phyloP scores from a whole-genome alignment of 169 alveolate genomes.

The Cryptosporidium ryanae region DNA sequence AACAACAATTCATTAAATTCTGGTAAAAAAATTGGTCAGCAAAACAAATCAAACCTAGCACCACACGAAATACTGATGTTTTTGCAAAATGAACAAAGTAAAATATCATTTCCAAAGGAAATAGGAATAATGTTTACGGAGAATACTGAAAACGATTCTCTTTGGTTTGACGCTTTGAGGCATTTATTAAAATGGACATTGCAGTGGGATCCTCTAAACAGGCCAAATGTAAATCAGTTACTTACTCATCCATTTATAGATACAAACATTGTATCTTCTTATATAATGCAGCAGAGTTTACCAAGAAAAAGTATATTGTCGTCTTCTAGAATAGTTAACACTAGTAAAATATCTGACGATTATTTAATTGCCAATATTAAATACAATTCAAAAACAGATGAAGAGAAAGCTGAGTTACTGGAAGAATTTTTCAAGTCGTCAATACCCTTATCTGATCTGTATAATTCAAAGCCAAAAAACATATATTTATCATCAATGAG shows the following conservation, averaged over 20 bases:
- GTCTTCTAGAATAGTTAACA: constrained; percentile 1
- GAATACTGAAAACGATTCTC: constrained; percentile 10
- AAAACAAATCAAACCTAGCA: constrained; percentile 46
- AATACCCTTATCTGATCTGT: constrained; percentile 14
- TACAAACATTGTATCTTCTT: constrained; percentile 28
- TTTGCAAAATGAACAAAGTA: constrained; percentile 71
- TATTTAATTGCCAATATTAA: constrained; percentile 28
- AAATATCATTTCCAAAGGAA: constrained; percentile 57
- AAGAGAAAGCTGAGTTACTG: constrained; percentile 29
- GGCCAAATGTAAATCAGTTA: constrained; percentile 71
- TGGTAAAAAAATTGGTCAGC: constrained; percentile 13
- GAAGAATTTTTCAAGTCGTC: constrained; percentile 51
- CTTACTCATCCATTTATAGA: constrained; percentile 68
- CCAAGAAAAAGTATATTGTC: constrained; percentile 9
- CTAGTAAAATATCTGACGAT: constrained; percentile 37
- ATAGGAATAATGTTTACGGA: constrained; percentile 55
- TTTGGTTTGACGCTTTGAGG: constrained; percentile 67
- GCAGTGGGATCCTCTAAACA: constrained; percentile 74
- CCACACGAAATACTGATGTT: constrained; percentile 72
- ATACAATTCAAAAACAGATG: constrained; percentile 42
- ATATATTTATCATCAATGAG: constrained; percentile 58
- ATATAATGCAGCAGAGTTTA: constrained; percentile 8
- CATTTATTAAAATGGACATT: constrained; percentile 56
- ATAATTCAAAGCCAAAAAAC: constrained; percentile 45
- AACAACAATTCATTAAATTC: neutral